Evolutionary conservation across 345 rosid genomes (phyloP), one percentile per base, ranked within the genome.

Genomic region (Ceriops zippeliana): DNA sequence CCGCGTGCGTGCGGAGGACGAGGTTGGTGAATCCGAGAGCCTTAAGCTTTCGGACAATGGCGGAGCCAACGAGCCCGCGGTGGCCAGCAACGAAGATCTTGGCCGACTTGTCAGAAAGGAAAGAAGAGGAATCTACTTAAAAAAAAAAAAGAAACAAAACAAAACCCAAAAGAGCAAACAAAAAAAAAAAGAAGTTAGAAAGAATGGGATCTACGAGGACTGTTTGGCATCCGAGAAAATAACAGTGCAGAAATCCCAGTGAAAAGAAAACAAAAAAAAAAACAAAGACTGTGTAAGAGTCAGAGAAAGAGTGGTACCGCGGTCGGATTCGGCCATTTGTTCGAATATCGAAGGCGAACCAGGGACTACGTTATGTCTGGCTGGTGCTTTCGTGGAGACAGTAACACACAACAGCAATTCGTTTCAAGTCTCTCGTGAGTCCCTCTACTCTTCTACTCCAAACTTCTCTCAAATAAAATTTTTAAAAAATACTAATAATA

Each of bases 51-150:
- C 93, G 93, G 69, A 91, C 93, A 0, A 95, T 91, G 69, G 98
- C 92, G 0, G 97, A 88, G 34, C 97, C 99, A 16, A 90, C 98
- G 2, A 95, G 86, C n/a, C 99, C 99, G 1, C 96, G 80, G 83
- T 95, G 97, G 60, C 99, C 99, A 16, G 99, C 98, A 20, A 95
- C 96, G 67, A 95, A 95, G 77, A 90, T 81, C 86, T 90, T 95
- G 46, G 90, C 87, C 2, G 96, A 85, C 79, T 82, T 90, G 17
- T 85, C 82, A 13, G 88, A 66, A 79, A 90, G 73, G 75, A 86
- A 87, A 66, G 88, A 78, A 52, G 71, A 59, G 13, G 68, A 46
- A 30, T 53, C 75, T 70, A 58, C 1, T 13, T 13, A 3, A 42
- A 7, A 13, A 42, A 3, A 42, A 5, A 1, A 13, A 42, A 4